Evolutionary conservation across 139 green algal genomes (phyloP), one percentile per base, ranked within the genome.

Genomic region (Parachlorella kessleri): DNA sequence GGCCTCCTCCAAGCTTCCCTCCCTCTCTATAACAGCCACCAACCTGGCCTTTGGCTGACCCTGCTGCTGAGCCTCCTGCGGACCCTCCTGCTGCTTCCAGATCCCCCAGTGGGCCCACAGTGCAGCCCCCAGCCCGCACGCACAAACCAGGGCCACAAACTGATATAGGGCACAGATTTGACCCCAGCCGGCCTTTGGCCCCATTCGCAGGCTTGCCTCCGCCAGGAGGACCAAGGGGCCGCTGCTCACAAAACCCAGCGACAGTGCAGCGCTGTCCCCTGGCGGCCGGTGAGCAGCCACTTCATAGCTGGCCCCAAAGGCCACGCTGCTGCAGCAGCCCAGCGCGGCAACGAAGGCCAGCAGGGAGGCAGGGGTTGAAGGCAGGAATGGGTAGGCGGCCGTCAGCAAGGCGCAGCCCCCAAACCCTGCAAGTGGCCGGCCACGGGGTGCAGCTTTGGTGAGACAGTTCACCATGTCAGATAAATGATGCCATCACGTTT

Each of bases 181-280:
- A 26, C 3, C 1, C 55, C 37, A 70, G 55, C 21, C 3, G 55
- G 36, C 41, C 1, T 7, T 18, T 26, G 73, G 55, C 4, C 73
- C 73, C 7, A 78, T 41, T 9, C 38, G 73, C 55, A 66, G 36
- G 23, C 21, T 24, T 6, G 55, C 55, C 28, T 78, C 55, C 8
- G 55, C 10, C 37, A 32, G 18, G 26, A 78, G 73, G 55, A 78
- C 55, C 37, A 78, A 9, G 3, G 73, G 73, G 21, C 53, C 73
- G 6, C 53, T 70, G 23, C 30, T 70, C 26, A 78, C 73, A 40
- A 59, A 78, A 21, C 73, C 73, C 28, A 78, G 55, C 3, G 55
- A 38, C 26, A 78, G 48, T 0, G 55, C 55, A 35, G 70, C 73
- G 0, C 55, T 71, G 37, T 54, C 73, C 21, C 21, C 14, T 28